Base-by-base conservation (phyloP, 2,329 filamentous ascomycete genomes). In the Calonectria crousiana region DNA sequence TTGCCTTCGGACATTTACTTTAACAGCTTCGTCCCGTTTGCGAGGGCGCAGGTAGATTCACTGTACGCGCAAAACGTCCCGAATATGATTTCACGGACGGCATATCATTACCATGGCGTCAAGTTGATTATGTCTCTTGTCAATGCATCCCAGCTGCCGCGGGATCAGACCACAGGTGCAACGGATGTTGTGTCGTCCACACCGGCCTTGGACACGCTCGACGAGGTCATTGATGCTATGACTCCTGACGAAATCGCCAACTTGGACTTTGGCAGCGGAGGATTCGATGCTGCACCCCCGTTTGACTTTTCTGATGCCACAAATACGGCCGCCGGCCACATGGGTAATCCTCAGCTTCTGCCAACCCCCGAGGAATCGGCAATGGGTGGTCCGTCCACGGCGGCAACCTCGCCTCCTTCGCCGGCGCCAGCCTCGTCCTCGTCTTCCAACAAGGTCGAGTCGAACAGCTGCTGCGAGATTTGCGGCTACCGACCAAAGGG, bases 401-500 rank as follows among this genome's bases (percentile, higher is more conserved):
- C 76, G 34, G 74, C 78, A 30, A 78, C 76, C 26, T 80, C 80
- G 20, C 79, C 79, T 26, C 74, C 77, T n/a, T 76, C 78, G 2
- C 78, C 79, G n/a, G 70, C 72, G 5, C 64, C 67, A 4, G 68
- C 53, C n/a, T 44, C 70, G 53, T 53, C 76, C 0, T 44, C 69
- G 51, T 53, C 76, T 0, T 58, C 60, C n/a, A 76, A 80, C 49
- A 87, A 87, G 73, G 74, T 84, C 1, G 88, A 89, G 73, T 85
- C 88, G 0, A 81, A 86, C 60, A 84, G 85, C 65, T 85, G 85
- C 75, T 91, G 90, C 77, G 86, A 88, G 28, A 82, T 89, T 23
- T 91, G 90, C 74, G 88, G 87, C 3, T 91, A 91, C 81, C 85
- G 88, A 13, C 90, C 90, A 1, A 89, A 88, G 75, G 90, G 90